These are phyloP conservation scores for Mimosa bimucronata DNA, from an alignment of 306 rosid genomes.

Conservation along the genomic window DNA sequence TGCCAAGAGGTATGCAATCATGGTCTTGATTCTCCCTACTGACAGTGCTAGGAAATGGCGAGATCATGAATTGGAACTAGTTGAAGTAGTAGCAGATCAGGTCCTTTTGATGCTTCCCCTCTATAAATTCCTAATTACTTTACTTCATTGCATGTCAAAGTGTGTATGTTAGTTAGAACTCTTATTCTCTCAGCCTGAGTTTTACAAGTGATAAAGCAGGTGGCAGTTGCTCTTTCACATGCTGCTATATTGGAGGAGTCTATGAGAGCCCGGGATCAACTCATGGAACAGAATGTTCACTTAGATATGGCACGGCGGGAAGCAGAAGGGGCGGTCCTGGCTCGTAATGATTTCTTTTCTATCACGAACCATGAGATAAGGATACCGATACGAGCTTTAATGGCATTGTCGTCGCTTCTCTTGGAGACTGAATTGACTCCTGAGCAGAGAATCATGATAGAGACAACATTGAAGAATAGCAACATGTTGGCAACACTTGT, in stretches of 20 bases:
- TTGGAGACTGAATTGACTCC: slow-evolving; percentile 80
- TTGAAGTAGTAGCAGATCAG: slow-evolving; percentile 93
- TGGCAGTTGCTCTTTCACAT: slow-evolving; percentile 97
- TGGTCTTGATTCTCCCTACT: slow-evolving; percentile 90
- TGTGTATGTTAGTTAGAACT: background rate
- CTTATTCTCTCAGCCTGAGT: slow-evolving; percentile 9
- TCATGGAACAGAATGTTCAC: slow-evolving; percentile 77
- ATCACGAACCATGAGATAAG: slow-evolving; percentile 97
- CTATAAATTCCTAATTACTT: background rate
- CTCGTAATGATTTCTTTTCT: slow-evolving; percentile 83
- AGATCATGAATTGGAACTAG: slow-evolving; percentile 85
- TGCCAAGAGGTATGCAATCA: slow-evolving; percentile 75
- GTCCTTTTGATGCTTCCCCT: slow-evolving; percentile 44
- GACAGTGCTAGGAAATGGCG: slow-evolving; percentile 82
- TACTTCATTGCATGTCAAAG: background rate
- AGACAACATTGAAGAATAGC: slow-evolving; percentile 80
- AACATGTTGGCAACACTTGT: slow-evolving; percentile 76
- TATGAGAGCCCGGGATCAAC: slow-evolving; percentile 84
- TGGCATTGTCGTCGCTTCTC: slow-evolving; percentile 86
- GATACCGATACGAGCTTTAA: slow-evolving; percentile 83
- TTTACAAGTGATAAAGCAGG: slow-evolving; percentile 53
- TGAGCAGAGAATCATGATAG: slow-evolving; percentile 80
- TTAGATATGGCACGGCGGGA: slow-evolving; percentile 82
- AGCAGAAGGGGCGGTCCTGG: slow-evolving; percentile 82
- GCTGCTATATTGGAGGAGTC: slow-evolving; percentile 97